Percentiles rank a stretch among this genome's conserved stretches.
Conservation (phyloP, 2,329 filamentous ascomycete genomes). For the Aspergillus sp. region DNA sequence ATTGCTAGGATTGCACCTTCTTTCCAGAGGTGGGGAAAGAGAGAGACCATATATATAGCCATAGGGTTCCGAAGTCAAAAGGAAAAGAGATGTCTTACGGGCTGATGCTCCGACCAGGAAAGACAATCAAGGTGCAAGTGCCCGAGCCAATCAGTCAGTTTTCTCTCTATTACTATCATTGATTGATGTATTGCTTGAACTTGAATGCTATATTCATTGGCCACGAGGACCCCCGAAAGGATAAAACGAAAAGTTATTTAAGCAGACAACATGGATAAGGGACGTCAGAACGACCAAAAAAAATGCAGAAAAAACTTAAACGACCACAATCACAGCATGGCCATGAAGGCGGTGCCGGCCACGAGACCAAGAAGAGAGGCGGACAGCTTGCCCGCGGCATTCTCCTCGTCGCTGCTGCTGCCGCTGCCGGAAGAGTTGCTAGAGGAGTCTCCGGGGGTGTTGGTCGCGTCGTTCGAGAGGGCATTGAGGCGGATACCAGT, state of each 20-base stretch:
- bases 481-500: conserved; percentile 60
- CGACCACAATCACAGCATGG: not conserved
- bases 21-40: no score
- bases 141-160: no score
- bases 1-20: no score
- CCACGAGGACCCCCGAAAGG: not conserved
- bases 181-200: no score
- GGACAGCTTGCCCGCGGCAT: conserved; percentile 20
- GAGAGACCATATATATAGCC: no score
- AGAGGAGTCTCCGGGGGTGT: conserved; percentile 45
- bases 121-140: no score
- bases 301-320: not conserved
- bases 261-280: not conserved
- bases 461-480: conserved; percentile 51
- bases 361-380: conserved; percentile 24
- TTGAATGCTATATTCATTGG: not conserved
- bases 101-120: no score
- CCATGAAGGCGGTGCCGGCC: conserved; percentile 19
- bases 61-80: no score
- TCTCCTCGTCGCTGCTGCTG: conserved; percentile 6
- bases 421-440: conserved; percentile 10
- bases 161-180: no score
- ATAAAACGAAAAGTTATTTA: not conserved
- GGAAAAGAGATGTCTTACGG: no score
- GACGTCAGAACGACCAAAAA: not conserved